Conservation (phyloP, 331 rosid species). For the Pyracantha coccinea region DNA sequence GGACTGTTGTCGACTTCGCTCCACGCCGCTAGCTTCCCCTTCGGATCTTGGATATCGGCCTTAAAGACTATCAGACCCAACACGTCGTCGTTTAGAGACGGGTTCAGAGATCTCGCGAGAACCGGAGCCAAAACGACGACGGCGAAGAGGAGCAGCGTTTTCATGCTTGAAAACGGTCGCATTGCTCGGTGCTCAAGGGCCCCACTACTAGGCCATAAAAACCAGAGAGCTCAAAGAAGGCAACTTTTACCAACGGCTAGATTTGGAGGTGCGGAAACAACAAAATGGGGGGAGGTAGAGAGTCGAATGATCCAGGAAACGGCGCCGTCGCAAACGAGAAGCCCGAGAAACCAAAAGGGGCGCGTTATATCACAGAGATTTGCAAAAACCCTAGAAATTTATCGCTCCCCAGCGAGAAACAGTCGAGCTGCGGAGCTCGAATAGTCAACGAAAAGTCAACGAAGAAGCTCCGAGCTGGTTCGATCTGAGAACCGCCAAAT, state of each 20-base stretch:
- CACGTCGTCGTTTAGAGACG: constrained; percentile 90
- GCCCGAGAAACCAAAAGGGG: constrained; percentile 2
- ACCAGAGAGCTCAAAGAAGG: not conserved
- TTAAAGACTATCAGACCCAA: constrained; percentile 91
- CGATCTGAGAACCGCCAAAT: constrained; percentile 21
- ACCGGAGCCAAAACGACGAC: constrained; percentile 28
- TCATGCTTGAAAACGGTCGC: constrained; percentile 35
- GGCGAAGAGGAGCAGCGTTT: constrained; percentile 16
- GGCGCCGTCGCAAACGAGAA: constrained; percentile 10
- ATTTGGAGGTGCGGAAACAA: constrained; percentile 16
- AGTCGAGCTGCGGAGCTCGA: constrained; percentile 10
- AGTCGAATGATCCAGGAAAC: not conserved
- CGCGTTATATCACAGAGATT: not conserved
- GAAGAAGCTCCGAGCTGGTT: constrained; percentile 10
- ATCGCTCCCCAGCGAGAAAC: not conserved
- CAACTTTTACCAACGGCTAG: constrained; percentile 34
- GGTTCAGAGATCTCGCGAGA: constrained; percentile 41
- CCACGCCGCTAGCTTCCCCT: constrained; percentile 66
- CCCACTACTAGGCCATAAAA: constrained; percentile 34
- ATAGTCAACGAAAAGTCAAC: not conserved
- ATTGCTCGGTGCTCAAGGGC: constrained; percentile 19
- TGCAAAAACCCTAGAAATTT: constrained; percentile 30
- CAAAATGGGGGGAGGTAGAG: constrained; percentile 2
- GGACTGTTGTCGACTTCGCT: constrained; percentile 80
- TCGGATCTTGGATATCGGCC: constrained; percentile 83